A percentile compares a stretch with the other conserved stretches of the same genome.
These are phyloP conservation scores for Sonneratia caseolaris DNA, from an alignment of 345 rosid species.

Conservation along the genomic window DNA sequence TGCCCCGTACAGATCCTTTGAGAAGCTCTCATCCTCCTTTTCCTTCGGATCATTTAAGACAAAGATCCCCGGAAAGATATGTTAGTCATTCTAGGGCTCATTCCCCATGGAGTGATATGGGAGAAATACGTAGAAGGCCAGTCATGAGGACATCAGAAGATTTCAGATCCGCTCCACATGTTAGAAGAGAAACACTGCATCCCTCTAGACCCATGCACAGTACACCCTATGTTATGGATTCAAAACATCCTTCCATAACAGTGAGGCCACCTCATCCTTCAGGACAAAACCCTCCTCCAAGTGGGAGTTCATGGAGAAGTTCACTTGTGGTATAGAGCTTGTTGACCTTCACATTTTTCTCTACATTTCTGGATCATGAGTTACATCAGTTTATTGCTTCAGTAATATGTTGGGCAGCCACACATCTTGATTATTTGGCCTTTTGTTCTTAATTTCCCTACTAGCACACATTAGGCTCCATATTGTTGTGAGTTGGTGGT, in stretches of 20 bases:
- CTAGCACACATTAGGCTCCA: background rate
- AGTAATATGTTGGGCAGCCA: no score
- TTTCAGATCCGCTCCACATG: constrained; percentile 43
- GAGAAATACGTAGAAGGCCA: constrained; percentile 39
- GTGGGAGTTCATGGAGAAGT: constrained; percentile 34
- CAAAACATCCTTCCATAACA: constrained; percentile 40
- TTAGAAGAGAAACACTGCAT: constrained; percentile 45
- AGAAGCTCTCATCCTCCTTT: constrained; percentile 55
- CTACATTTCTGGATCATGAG: no score
- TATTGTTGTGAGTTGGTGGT: background rate
- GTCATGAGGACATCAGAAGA: constrained; percentile 44
- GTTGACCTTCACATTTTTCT: constrained; percentile 8
- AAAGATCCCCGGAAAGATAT: constrained; percentile 61
- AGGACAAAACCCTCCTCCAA: constrained; percentile 43
- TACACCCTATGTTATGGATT: constrained; percentile 37
- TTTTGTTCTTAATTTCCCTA: background rate
- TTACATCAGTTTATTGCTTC: no score
- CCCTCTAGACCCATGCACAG: constrained; percentile 36
- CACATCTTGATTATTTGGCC: background rate
- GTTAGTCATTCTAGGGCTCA: constrained; percentile 44
- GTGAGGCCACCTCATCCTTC: constrained; percentile 39
- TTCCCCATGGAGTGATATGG: constrained; percentile 47
- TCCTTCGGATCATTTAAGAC: constrained; percentile 54
- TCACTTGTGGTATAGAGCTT: constrained; percentile 42
- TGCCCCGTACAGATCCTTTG: constrained; percentile 37